A percentile compares a stretch with the other conserved stretches of the same genome.
These are phyloP conservation scores for Podospora comata DNA, from an alignment of 495 filamentous ascomycete species.

Conservation along the genomic window DNA sequence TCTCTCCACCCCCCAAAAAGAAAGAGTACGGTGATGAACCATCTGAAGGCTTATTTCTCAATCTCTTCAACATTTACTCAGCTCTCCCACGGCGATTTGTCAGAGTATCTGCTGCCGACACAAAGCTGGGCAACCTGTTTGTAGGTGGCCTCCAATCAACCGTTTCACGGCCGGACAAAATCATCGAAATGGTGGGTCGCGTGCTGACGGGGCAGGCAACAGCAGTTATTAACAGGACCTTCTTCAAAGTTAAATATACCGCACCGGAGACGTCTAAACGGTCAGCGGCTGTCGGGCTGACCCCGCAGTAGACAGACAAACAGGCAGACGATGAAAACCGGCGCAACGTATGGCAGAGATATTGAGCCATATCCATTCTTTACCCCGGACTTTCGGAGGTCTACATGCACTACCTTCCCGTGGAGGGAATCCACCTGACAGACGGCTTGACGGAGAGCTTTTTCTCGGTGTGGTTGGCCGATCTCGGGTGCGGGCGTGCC, in stretches of 20 bases:
- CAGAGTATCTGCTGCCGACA: background rate
- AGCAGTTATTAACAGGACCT: background rate
- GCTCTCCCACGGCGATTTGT: background rate
- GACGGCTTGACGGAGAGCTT: background rate
- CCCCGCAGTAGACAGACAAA: background rate
- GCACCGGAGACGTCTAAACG: background rate
- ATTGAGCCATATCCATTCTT: background rate
- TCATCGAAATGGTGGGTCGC: background rate
- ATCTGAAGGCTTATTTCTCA: background rate
- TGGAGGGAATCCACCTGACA: background rate
- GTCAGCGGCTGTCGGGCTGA: background rate
- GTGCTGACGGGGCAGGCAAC: background rate
- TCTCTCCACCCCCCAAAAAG: background rate
- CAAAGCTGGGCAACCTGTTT: background rate
- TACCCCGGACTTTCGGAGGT: background rate
- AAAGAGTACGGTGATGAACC: background rate
- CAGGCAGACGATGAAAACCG: background rate
- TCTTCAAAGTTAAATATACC: background rate
- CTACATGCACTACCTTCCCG: background rate
- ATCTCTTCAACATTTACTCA: background rate
- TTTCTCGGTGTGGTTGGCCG: background rate
- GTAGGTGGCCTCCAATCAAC: background rate
- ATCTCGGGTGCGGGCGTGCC: background rate
- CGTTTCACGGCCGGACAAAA: background rate
- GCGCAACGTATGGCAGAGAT: background rate